Evolutionary conservation across 768 basidiomycete species (phyloP), one percentile per base, ranked within the genome.

Genomic region (Peribolospora kevripleyi): DNA sequence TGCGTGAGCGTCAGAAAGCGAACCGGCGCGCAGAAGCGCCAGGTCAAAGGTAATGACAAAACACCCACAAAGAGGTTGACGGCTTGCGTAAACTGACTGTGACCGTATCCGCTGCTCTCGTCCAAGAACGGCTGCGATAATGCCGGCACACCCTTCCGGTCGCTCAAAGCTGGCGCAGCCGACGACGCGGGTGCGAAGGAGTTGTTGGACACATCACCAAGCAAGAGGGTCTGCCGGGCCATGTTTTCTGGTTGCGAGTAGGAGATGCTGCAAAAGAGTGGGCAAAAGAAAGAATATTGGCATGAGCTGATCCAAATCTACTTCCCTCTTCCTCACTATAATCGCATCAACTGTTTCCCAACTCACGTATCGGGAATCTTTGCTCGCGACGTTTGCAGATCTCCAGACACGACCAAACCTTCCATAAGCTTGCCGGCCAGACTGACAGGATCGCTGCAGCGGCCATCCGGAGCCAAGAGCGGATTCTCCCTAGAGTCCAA

Each of bases 51-150:
- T 3, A 10, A 36, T 10, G 38, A 14, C 45, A 51, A 13, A 56
- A 43, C n/a, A 73, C 81, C 55, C 61, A 86, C 84, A 70, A 86
- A 87, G 52, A 87, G 74, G 70, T 83, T 74, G 13, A 88, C 72
- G 0, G 77, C 71, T 61, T 83, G 81, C 0, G 83, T 83, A 66
- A 88, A 88, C 61, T 84, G 82, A 0, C 81, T 77, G 46, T 70
- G 69, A 51, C 72, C 71, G 7, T 72, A 70, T 3, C 58, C 72
- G 14, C 53, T 54, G 73, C 3, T 78, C 72, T 37, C 72, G 65
- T 78, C 82, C 81, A 58, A 74, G 68, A 47, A 72, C 66, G 60
- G 81, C 79, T 10, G 70, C 76, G 54, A 84, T 80, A 5, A 65
- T 68, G 56, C 77, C 76, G 43, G 69, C 65, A n/a, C 55, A 47